Base-by-base conservation (phyloP, 139 green algal genomes). In the Astrephomene gubernaculifera region DNA sequence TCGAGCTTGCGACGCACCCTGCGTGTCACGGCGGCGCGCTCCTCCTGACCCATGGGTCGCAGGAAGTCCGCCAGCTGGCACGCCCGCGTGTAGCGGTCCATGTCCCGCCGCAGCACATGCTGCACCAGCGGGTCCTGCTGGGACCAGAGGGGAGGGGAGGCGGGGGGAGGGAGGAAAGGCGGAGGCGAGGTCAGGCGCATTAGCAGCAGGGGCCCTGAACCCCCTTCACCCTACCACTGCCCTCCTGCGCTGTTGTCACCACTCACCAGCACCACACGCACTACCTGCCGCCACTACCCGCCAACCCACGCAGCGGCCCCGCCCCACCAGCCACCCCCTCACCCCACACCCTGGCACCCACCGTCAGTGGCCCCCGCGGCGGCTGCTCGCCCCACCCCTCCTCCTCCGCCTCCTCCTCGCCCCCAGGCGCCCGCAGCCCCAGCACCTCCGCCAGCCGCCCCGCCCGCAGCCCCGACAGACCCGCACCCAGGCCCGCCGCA, bases 111-210 rank as follows among this genome's bases (percentile, higher is more conserved):
- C 5, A 81, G 49, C 25, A 81, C 35, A 53, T 54, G 52, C 21
- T 69, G 73, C 19, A 81, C 6, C 43, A 81, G 2, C 7, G 73
- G 73, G 22, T 81, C 73, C 73, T 81, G 72, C n/a, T 27, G n/a
- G 43, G 25, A 19, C 12, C 14, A 5, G 27, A 9, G 22, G 10
- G 35, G 68, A 70, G 4, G 14, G 24, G 4, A 39, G 63, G 7
- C 21, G 17, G 7, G 4, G n/a, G 63, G 6, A 17, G 14, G 8
- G 63, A 39, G 29, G 25, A 41, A 70, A 3, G 29, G 21, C 8
- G n/a, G 7, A 38, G 29, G n/a, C n/a, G 4, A 12, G 29, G 39
- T 21, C 4, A 36, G 29, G 29, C 33, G 14, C 14, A 27, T 12
- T 19, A 10, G 33, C 1, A 33, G 17, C 29, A 4, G 14, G 3